Conservation (phyloP, 225 moss, liverwort and hornwort genomes). For the Thuidium tamariscinum region DNA sequence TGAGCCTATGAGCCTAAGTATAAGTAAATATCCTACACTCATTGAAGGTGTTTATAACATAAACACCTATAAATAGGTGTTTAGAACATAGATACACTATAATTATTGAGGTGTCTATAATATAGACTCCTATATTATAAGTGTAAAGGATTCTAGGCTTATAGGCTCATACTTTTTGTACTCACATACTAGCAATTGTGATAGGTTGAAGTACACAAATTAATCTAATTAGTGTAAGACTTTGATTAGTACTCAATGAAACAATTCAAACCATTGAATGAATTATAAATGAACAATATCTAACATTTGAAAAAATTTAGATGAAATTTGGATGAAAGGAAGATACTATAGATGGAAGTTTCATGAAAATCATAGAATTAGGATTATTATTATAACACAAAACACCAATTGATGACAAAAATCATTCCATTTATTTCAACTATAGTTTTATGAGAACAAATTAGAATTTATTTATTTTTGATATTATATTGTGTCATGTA, state of each 20-base stretch:
- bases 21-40: no score
- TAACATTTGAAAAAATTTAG: neutral
- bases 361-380: neutral
- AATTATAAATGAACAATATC: neutral
- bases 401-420: neutral
- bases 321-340: neutral
- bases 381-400: neutral
- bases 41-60: no score
- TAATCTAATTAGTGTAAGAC: neutral
- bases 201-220: neutral
- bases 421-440: no score
- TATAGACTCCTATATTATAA: no score
- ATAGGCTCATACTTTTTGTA: no score
- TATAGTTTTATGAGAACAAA: neutral
- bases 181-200: no score
- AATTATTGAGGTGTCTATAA: no score
- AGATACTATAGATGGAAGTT: neutral
- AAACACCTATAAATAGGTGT: no score
- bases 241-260: accelerated
- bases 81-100: no score
- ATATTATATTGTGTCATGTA: neutral
- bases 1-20: no score
- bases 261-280: neutral
- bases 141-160: no score
- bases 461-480: neutral